A percentile compares a stretch with the other conserved stretches of the same genome.
These are phyloP conservation scores for Tillandsia leiboldiana DNA, from an alignment of 176 grass and related monocot genomes.

Conservation along the genomic window DNA sequence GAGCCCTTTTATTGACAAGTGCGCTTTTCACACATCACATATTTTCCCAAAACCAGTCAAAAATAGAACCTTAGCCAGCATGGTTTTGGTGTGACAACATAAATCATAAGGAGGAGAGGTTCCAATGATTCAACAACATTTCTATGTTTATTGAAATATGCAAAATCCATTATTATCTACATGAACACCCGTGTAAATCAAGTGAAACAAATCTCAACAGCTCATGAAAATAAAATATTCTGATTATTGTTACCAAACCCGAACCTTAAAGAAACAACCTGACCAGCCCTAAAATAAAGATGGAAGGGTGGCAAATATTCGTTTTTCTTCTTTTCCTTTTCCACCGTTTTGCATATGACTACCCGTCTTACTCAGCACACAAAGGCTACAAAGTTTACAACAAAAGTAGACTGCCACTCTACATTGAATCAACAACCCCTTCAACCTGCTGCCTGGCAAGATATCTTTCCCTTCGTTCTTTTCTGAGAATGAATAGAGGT, in stretches of 20 bases:
- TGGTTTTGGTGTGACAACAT: too few relatives aligned
- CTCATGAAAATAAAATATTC: conserved; percentile 35
- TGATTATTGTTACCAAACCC: conserved; percentile 36
- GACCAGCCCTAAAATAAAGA: conserved; percentile 26
- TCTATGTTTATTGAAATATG: conserved; percentile 8
- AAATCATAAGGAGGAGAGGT: background rate
- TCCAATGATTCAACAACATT: background rate
- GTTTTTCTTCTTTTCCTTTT: background rate
- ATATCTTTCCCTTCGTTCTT: conserved; percentile 91
- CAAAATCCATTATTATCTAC: conserved; percentile 40
- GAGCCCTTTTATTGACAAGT: too few relatives aligned
- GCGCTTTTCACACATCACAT: too few relatives aligned
- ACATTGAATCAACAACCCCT: conserved; percentile 68
- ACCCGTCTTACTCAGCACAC: conserved; percentile 16
- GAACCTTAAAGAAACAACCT: conserved; percentile 18
- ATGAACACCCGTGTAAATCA: conserved; percentile 19
- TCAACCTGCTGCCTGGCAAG: conserved; percentile 84
- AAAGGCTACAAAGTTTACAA: conserved; percentile 13
- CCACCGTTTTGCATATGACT: background rate
- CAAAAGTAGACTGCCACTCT: conserved; percentile 2
- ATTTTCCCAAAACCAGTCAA: too few relatives aligned
- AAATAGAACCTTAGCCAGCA: too few relatives aligned
- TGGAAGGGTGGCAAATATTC: background rate
- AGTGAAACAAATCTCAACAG: conserved; percentile 25
- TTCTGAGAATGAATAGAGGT: conserved; percentile 42